Conservation (phyloP, 164 flowering plant species). For the Stephania cephalantha region DNA sequence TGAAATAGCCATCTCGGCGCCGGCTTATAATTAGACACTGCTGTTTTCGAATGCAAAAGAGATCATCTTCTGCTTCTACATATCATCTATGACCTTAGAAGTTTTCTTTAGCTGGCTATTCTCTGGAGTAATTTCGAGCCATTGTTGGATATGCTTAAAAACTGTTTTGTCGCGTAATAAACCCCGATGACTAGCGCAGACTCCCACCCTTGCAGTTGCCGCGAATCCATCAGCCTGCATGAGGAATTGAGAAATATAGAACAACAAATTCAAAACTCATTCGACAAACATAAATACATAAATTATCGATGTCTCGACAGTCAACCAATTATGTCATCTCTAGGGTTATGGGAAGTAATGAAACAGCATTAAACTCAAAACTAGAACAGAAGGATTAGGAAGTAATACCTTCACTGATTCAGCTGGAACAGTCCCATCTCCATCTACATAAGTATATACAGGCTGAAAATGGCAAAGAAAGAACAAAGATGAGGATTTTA, state of each 20-base stretch:
- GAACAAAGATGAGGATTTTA: neutral
- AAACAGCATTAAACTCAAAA: neutral
- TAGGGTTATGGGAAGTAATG: neutral
- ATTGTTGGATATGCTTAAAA: conserved; percentile 46
- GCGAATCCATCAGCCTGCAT: conserved; percentile 71
- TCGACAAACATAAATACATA: neutral
- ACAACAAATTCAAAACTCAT: neutral
- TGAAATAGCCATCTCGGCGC: too few species aligned
- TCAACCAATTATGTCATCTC: neutral
- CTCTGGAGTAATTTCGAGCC: conserved; percentile 50
- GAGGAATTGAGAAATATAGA: neutral
- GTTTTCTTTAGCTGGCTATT: conserved; percentile 20
- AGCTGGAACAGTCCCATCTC: conserved; percentile 87
- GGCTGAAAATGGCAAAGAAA: conserved; percentile 40
- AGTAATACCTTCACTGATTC: conserved; percentile 71
- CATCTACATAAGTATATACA: conserved; percentile 73
- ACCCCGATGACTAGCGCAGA: conserved; percentile 56
- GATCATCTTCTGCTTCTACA: neutral
- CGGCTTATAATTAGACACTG: too few species aligned
- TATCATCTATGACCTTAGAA: conserved; percentile 37
- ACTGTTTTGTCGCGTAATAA: conserved; percentile 47
- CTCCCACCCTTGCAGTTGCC: conserved; percentile 66
- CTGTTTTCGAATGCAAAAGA: neutral
- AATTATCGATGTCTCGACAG: neutral
- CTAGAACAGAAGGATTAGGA: neutral